Percentiles rank a stretch among this genome's conserved stretches.
Evolutionary conservation across 2,329 filamentous ascomycete species (phyloP).

Genomic region (Neopestalotiopsis clavispora): DNA sequence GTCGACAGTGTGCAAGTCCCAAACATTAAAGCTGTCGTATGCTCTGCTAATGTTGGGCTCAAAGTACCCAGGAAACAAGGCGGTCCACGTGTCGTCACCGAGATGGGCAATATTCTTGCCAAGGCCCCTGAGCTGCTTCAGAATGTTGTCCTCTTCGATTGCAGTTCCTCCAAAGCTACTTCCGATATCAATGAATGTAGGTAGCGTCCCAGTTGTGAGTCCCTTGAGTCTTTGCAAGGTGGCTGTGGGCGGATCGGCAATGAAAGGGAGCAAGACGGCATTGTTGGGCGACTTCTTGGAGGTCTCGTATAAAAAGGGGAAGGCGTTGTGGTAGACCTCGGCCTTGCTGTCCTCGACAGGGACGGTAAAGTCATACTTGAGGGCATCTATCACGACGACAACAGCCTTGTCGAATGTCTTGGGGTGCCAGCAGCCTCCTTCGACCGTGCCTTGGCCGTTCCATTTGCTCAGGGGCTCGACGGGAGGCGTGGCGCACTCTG

Average conservation of each 20-base stretch:
- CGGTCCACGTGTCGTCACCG: slow-evolving; percentile 97
- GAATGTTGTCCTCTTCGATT: slow-evolving; percentile 88
- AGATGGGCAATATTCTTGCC: slow-evolving; percentile 83
- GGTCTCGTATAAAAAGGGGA: slow-evolving; percentile 86
- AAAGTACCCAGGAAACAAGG: slow-evolving; percentile 93
- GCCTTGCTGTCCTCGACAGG: slow-evolving; percentile 65
- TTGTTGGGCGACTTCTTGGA: slow-evolving; percentile 76
- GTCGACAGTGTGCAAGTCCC: slow-evolving; percentile 96
- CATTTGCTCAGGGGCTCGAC: slow-evolving; percentile 55
- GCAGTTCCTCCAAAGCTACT: slow-evolving; percentile 94
- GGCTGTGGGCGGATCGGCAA: slow-evolving; percentile 93
- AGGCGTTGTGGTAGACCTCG: slow-evolving; percentile 82
- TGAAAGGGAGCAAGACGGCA: slow-evolving; percentile 91
- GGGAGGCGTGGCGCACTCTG: slow-evolving; percentile 71
- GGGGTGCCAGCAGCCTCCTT: slow-evolving; percentile 91
- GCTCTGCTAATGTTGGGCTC: slow-evolving; percentile 82
- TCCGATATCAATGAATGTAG: slow-evolving; percentile 91
- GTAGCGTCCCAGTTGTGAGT: slow-evolving; percentile 90
- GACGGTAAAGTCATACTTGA: slow-evolving; percentile 96
- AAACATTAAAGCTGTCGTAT: slow-evolving; percentile 98
- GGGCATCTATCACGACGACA: slow-evolving; percentile 87
- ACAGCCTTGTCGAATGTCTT: slow-evolving; percentile 93
- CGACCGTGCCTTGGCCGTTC: slow-evolving; percentile 47
- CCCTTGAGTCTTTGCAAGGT: slow-evolving; percentile 93
- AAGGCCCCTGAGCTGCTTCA: slow-evolving; percentile 69